Conservation (phyloP, 129 eudicot genomes). For the Artemisia tridentata region DNA sequence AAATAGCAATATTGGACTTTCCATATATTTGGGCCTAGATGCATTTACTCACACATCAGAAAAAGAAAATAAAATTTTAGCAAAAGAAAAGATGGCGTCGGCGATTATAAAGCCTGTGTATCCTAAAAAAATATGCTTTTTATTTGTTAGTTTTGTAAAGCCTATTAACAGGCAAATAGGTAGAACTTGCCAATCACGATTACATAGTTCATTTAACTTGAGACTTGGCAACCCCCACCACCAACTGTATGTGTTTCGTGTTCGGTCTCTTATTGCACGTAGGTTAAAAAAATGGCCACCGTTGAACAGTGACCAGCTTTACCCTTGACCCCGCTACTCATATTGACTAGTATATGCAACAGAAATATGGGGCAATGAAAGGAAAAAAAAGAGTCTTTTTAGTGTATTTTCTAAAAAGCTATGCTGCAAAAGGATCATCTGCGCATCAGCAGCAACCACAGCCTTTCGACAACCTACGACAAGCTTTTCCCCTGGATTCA, state of each 20-base stretch:
- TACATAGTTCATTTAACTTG: too few relatives aligned
- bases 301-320: neutral
- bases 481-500: conserved; percentile 88
- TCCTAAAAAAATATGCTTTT: too few relatives aligned
- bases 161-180: too few relatives aligned
- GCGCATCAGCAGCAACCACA: conserved; percentile 48
- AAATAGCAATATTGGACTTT: too few relatives aligned
- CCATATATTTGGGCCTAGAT: too few relatives aligned
- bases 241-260: conserved; percentile 1
- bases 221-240: neutral
- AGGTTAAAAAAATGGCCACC: too few relatives aligned
- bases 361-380: neutral
- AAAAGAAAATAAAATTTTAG: too few relatives aligned
- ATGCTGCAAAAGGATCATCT: conserved; percentile 48
- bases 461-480: conserved; percentile 94
- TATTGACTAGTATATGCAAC: neutral
- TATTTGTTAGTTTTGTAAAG: too few relatives aligned
- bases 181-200: too few relatives aligned
- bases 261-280: neutral
- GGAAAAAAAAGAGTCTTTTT: conserved; percentile 1
- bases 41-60: too few relatives aligned
- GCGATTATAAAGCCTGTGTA: too few relatives aligned
- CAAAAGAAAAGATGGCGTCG: too few relatives aligned
- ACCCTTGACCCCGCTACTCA: conserved; percentile 14
- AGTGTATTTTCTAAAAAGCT: conserved; percentile 1